Evolutionary conservation across 805 yeast genomes (phyloP).

Genomic region (Yamadazyma scolyti): DNA sequence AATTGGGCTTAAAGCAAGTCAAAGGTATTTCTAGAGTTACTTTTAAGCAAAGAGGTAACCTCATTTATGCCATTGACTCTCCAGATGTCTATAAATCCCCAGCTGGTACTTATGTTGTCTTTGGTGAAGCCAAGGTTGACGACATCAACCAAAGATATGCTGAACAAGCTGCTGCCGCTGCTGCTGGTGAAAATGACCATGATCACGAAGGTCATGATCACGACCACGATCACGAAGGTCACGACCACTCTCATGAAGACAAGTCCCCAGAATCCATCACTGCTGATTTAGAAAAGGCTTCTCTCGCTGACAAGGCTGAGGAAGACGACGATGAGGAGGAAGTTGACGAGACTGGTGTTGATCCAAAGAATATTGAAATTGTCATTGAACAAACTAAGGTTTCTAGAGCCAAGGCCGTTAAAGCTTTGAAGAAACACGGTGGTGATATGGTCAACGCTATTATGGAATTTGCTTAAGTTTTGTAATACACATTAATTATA

Average conservation of each 20-base stretch:
- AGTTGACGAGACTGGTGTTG: slow-evolving; percentile 83
- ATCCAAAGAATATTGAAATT: slow-evolving; percentile 76
- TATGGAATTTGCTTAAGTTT: slow-evolving; percentile 67
- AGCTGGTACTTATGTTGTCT: slow-evolving; percentile 92
- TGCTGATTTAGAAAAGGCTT: slow-evolving; percentile 63
- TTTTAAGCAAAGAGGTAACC: slow-evolving; percentile 88
- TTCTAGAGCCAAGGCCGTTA: slow-evolving; percentile 84
- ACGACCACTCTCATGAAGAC: slow-evolving; percentile 28
- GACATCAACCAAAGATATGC: slow-evolving; percentile 86
- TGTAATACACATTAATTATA: neutral
- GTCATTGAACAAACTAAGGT: slow-evolving; percentile 90
- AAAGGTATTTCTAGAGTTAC: slow-evolving; percentile 94
- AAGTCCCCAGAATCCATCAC: slow-evolving; percentile 76
- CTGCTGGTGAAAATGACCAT: slow-evolving; percentile 28
- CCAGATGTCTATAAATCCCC: slow-evolving; percentile 95
- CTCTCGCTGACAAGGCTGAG: slow-evolving; percentile 21
- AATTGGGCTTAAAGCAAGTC: slow-evolving; percentile 84
- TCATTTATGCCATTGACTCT: slow-evolving; percentile 82
- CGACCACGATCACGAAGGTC: slow-evolving; percentile 12
- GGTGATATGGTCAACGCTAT: slow-evolving; percentile 96
- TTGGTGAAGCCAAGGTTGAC: slow-evolving; percentile 97
- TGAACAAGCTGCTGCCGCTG: slow-evolving; percentile 48
- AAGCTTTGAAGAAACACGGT: slow-evolving; percentile 82
- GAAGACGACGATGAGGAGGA: slow-evolving; percentile 66
- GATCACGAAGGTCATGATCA: slow-evolving; percentile 12